A percentile compares a stretch with the other conserved stretches of the same genome.
Conservation (phyloP, 768 basidiomycete genomes). For the Tricholoma hemisulphureum region DNA sequence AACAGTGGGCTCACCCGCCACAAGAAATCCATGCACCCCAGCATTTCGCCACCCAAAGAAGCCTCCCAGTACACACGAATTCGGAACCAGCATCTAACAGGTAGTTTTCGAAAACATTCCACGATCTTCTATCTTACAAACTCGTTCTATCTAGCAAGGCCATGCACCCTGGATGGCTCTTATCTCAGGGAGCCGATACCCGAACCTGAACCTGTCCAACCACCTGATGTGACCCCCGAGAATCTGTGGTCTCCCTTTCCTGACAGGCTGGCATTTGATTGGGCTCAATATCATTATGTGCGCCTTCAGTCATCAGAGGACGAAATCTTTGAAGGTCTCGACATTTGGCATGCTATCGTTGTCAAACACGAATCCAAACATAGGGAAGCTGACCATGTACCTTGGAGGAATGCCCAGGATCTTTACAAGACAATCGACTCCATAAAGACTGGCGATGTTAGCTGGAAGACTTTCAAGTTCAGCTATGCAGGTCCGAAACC, state of each 20-base stretch:
- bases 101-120: constrained; percentile 5
- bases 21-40: neutral
- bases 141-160: constrained; percentile 3
- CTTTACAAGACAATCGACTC: constrained; percentile 23
- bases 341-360: constrained; percentile 5
- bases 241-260: constrained; percentile 10
- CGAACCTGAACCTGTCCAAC: neutral
- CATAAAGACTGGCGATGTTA: constrained; percentile 20
- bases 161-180: constrained; percentile 7
- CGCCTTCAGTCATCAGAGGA: no score
- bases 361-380: neutral
- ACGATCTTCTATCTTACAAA: neutral
- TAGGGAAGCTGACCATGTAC: neutral
- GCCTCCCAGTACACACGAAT: constrained; percentile 1
- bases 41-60: no score
- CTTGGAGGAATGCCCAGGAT: constrained; percentile 13
- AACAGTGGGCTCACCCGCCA: constrained; percentile 6
- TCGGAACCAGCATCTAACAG: constrained; percentile 11
- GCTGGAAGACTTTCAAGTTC: constrained; percentile 22
- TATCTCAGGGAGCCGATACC: neutral
- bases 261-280: no score
- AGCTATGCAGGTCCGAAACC: constrained; percentile 22
- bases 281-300: no score
- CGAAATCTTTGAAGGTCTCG: constrained; percentile 2
- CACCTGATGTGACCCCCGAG: neutral